phyloP scores from a whole-genome alignment of 371 early-diverging fungal genomes.

The Lichtheimia ornata region DNA sequence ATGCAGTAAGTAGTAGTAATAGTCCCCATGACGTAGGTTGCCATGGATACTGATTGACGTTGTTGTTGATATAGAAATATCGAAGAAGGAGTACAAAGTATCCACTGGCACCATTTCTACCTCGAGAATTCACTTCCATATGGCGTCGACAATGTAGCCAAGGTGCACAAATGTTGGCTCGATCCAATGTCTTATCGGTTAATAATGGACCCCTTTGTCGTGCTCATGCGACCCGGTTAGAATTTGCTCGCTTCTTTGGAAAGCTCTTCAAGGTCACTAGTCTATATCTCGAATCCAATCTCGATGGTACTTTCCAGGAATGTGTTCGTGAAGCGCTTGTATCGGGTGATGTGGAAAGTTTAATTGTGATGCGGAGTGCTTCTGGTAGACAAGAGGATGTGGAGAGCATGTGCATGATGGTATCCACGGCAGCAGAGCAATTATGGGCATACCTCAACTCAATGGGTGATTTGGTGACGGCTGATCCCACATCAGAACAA shows the following conservation, averaged over 20 bases:
- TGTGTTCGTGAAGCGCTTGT: constrained; percentile 48
- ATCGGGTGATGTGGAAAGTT: constrained; percentile 39
- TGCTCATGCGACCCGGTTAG: constrained; percentile 9
- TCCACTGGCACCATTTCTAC: constrained; percentile 52
- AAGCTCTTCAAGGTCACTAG: constrained; percentile 43
- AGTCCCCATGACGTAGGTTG: not conserved
- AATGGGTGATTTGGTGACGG: constrained; percentile 33
- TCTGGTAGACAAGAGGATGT: constrained; percentile 42
- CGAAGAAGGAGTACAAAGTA: constrained; percentile 49
- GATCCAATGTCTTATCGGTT: not conserved
- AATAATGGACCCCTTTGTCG: not conserved
- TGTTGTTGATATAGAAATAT: constrained; percentile 39
- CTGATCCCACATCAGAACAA: constrained; percentile 38
- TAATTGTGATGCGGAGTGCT: constrained; percentile 38
- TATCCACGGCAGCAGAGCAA: constrained; percentile 43
- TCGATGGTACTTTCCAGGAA: constrained; percentile 50
- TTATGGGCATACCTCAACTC: constrained; percentile 39
- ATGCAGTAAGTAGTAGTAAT: constrained; percentile 47
- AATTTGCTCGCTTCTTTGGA: constrained; percentile 49
- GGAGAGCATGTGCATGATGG: constrained; percentile 45
- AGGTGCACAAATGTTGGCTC: constrained; percentile 5
- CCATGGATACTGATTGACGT: not conserved
- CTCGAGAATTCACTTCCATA: constrained; percentile 41
- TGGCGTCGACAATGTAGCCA: constrained; percentile 44
- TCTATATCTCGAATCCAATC: constrained; percentile 45